These are phyloP conservation scores for Candida piceae DNA, from an alignment of 805 yeast species.

Conservation along the genomic window DNA sequence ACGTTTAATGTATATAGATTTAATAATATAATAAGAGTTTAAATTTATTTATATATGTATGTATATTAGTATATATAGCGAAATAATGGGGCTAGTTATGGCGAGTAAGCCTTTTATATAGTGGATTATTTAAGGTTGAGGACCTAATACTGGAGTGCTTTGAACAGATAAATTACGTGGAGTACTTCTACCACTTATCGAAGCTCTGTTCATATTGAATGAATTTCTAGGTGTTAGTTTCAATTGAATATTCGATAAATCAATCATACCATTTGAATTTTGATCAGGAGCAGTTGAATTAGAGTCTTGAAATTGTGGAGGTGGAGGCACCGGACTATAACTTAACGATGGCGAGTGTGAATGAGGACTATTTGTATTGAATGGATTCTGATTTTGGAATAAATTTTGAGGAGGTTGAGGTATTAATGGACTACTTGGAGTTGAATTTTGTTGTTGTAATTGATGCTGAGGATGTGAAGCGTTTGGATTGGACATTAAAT, in stretches of 20 bases:
- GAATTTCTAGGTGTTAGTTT: conserved; percentile 23
- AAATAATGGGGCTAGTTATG: too few species aligned
- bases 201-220: conserved; percentile 5
- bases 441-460: conserved; percentile 6
- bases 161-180: conserved; percentile 7
- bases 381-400: conserved; percentile 13
- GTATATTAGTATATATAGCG: too few species aligned
- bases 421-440: conserved; percentile 5
- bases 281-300: conserved; percentile 5
- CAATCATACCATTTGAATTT: conserved; percentile 2
- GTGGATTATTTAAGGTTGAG: conserved; percentile 5
- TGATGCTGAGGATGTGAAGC: conserved; percentile 24
- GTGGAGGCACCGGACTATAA: conserved; percentile 17
- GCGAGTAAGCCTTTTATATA: neutral
- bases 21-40: too few species aligned
- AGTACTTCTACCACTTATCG: conserved; percentile 10
- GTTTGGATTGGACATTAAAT: conserved; percentile 18
- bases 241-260: conserved; percentile 13
- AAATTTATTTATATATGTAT: too few species aligned
- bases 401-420: conserved; percentile 2
- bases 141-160: conserved; percentile 11
- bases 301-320: conserved; percentile 5
- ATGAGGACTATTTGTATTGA: conserved; percentile 3
- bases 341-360: conserved; percentile 8
- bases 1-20: too few species aligned